Evolutionary conservation across 139 green algal genomes (phyloP), one percentile per base, ranked within the genome.

Genomic region (Bryopsis sp.): DNA sequence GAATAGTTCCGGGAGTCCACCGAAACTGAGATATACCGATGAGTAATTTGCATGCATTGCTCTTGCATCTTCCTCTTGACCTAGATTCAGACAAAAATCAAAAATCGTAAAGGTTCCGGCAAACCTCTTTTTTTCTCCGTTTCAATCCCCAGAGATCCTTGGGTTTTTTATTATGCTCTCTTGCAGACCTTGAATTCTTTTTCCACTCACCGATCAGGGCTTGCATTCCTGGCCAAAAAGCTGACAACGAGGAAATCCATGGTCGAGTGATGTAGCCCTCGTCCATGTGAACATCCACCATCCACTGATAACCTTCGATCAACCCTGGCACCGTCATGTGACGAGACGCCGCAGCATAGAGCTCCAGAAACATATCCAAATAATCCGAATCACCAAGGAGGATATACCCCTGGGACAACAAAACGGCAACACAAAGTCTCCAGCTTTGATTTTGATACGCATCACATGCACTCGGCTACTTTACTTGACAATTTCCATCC

Each of bases 171-270:
- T 37, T 37, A 38, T 68, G 1, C 22, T 26, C 5, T 54, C 58
- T 2, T 19, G 24, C 32, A 38, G 37, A 63, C 26, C 19, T 28
- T 6, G 37, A 62, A 19, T 24, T 19, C 61, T 38, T 63, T 7
- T 15, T 73, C n/a, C 48, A 6, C 72, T 47, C 37, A 78, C 81
- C 81, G 65, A 71, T 70, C 38, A 95, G 76, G 22, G 81, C 88
- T 65, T 88, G 85, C 76, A 96, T 82, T 72, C 85, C 90, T 2
- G 90, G 90, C 88, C 88, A 96, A 80, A 96, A 96, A 24, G 90
- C 90, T 3, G 74, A 82, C 39, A 96, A 72, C 28, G 72, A 80
- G 71, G 79, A 90, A 7, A 96, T 79, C 70, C 81, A 93, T 15
- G 81, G 76, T 47, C 78, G 74, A 24, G 80, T n/a, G 29, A 92